phyloP scores from a whole-genome alignment of 2,329 filamentous ascomycete genomes.

The Colletotrichum sp. region DNA sequence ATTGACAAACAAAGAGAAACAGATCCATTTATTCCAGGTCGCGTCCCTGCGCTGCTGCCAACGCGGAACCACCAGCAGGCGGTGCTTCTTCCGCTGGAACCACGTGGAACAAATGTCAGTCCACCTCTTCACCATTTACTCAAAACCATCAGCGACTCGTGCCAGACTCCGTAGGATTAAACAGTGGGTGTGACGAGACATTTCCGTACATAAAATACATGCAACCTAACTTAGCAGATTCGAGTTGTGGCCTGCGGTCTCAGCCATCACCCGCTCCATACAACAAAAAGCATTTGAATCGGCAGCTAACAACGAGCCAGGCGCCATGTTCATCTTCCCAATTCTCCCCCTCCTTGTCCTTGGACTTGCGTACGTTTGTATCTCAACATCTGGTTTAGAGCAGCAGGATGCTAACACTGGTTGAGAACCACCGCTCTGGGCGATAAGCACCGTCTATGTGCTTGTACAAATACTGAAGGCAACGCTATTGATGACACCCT shows the following conservation, averaged over 20 bases:
- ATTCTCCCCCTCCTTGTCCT: not conserved
- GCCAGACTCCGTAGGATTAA: not conserved
- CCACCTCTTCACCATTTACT: not conserved
- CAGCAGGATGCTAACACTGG: not conserved
- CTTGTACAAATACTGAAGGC: not conserved
- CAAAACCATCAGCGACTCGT: not conserved
- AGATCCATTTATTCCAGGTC: no score
- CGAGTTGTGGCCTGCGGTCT: not conserved
- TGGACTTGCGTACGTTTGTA: not conserved
- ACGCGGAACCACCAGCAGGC: not conserved
- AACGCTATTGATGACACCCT: not conserved
- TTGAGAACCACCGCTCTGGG: not conserved
- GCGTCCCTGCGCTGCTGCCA: not conserved
- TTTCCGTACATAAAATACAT: rapidly evolving
- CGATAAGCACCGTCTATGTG: not conserved
- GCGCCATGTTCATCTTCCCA: not conserved
- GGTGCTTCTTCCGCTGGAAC: not conserved
- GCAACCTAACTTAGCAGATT: not conserved
- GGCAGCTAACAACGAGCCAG: rapidly evolving
- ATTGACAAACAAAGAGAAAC: not conserved
- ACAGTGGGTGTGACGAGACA: not conserved
- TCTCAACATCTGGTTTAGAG: not conserved
- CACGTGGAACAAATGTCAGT: not conserved
- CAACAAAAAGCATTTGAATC: not conserved
- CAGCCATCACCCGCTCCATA: not conserved